These are phyloP conservation scores for Amauroascus niger DNA, from an alignment of 2,329 filamentous ascomycete genomes.

Conservation along the genomic window DNA sequence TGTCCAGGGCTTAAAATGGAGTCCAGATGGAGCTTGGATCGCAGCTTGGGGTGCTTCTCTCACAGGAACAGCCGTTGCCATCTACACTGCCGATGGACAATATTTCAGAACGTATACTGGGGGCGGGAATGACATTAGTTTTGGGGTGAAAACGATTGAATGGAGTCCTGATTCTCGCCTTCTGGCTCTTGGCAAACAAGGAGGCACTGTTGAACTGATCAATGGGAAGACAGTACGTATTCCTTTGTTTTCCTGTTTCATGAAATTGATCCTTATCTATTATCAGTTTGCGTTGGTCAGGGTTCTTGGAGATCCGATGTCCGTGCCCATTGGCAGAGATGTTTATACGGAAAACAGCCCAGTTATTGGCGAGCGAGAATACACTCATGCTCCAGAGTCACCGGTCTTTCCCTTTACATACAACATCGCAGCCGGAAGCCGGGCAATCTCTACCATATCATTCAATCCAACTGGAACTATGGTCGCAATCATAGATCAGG, in stretches of 20 bases:
- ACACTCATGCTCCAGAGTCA: conserved; percentile 31
- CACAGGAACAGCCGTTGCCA: conserved; percentile 41
- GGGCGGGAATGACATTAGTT: conserved; percentile 23
- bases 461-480: conserved; percentile 32
- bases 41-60: conserved; percentile 46
- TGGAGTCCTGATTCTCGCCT: conserved; percentile 43
- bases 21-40: conserved; percentile 50
- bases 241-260: neutral
- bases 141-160: conserved; percentile 45
- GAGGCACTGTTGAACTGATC: conserved; percentile 42
- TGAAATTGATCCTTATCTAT: neutral
- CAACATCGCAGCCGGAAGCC: conserved; percentile 24
- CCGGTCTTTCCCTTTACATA: conserved; percentile 27
- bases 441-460: conserved; percentile 33
- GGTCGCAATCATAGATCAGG: conserved; percentile 34
- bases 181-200: conserved; percentile 44
- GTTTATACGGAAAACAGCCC: conserved; percentile 31
- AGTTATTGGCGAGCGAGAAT: conserved; percentile 25
- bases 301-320: conserved; percentile 29
- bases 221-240: conserved; percentile 34
- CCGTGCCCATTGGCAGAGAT: conserved; percentile 25
- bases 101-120: conserved; percentile 46
- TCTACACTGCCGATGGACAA: conserved; percentile 52
- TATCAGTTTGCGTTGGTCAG: conserved; percentile 23
- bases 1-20: conserved; percentile 51